phyloP scores from a whole-genome alignment of 2,329 filamentous ascomycete species.

The Phaeosphaeria sp. region DNA sequence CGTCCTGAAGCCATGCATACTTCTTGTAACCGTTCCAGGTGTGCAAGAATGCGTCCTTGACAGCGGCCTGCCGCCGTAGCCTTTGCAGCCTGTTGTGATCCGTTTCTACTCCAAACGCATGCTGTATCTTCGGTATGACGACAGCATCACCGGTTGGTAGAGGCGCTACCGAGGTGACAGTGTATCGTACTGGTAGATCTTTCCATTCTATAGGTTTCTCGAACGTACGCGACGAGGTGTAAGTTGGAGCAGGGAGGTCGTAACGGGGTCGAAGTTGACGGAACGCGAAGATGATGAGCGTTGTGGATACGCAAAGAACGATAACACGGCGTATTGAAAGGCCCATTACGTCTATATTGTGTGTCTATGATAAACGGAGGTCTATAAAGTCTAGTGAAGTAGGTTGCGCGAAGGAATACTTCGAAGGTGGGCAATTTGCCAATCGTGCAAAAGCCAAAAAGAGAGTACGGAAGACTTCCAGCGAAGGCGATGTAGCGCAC shows the following conservation, averaged over 20 bases:
- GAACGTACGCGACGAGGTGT: slow-evolving; percentile 33
- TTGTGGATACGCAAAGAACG: slow-evolving; percentile 32
- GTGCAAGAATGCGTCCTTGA: slow-evolving; percentile 47
- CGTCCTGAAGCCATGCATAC: slow-evolving; percentile 61
- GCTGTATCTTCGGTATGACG: slow-evolving; percentile 47
- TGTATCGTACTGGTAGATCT: slow-evolving; percentile 37
- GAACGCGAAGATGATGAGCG: slow-evolving; percentile 39
- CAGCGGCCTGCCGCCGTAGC: slow-evolving; percentile 38
- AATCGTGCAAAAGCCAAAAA: not conserved
- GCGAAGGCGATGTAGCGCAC: not conserved
- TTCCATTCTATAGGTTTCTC: slow-evolving; percentile 44
- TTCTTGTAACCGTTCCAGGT: slow-evolving; percentile 59
- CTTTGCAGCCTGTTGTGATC: slow-evolving; percentile 39
- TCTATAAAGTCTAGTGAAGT: not conserved
- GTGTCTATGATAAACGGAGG: not conserved
- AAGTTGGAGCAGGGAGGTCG: slow-evolving; percentile 26
- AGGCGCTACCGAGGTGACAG: slow-evolving; percentile 37
- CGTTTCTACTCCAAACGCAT: slow-evolving; percentile 45
- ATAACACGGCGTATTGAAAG: slow-evolving; percentile 37
- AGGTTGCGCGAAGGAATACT: not conserved
- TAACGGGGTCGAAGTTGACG: slow-evolving; percentile 32
- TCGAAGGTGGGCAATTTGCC: not conserved
- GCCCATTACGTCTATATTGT: slow-evolving; percentile 27
- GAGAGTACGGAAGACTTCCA: not conserved
- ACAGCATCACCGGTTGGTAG: slow-evolving; percentile 40